Evolutionary conservation across 2,329 filamentous ascomycete species (phyloP), one percentile per base, ranked within the genome.

Genomic region (Trichophyton schoenleinii): DNA sequence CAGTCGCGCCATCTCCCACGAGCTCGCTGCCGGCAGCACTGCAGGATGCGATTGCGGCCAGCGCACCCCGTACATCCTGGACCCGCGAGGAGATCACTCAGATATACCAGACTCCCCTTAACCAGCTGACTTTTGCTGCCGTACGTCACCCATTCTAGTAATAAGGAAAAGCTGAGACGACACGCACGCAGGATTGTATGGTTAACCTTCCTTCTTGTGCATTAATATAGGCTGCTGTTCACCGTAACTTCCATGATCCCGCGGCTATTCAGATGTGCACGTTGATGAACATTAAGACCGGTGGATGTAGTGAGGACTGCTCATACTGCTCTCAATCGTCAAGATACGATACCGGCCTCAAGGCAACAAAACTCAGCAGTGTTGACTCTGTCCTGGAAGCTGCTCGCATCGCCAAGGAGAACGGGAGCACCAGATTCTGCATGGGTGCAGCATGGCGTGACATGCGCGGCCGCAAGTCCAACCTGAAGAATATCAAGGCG

Each of bases 401-500:
- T 2, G 91, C 91, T 0, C 83, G 84, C 41, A 83, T 83, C 36
- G 91, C 91, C 63, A 89, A 88, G 69, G 84, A 83, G 61, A 94
- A 94, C 66, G 91, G 91, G 58, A 91, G 87, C 77, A 95, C 89
- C 7, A 84, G 91, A 1, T 96, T 96, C 81, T 96, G 91, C 77
- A 95, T 96, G 90, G 91, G 91, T 7, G 91, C 91, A 2, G 91
- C 91, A 0, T 96, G 91, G 91, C 80, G 91, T 42, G 91, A 96
- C 74, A 96, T 96, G 91, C 86, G 89, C 13, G 91, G 91, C 18
- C 87, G 91, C 66, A 94, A 91, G 76, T 89, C 87, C 52, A 86
- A 84, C 65, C 77, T 96, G 59, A 86, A 85, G 74, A 94, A 94
- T 73, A 87, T 96, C 73, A 88, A 88, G 70, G 84, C 83, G 59